Percentiles rank a stretch among this genome's conserved stretches.
Conservation (phyloP, 1,284 basidiomycete species). For the Cutaneotrichosporon sp. region DNA sequence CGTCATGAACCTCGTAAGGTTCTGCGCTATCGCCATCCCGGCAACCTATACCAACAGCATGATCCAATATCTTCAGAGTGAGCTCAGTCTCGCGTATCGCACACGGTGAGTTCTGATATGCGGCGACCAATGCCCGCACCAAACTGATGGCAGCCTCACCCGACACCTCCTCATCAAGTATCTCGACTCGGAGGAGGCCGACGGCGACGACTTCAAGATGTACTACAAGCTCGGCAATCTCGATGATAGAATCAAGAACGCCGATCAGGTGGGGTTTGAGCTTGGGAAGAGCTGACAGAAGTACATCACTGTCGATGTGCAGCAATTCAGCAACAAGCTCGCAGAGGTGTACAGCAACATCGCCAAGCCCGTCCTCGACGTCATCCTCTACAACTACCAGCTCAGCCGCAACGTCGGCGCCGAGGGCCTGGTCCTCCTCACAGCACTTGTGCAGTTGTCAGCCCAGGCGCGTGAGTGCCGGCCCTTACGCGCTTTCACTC, state of each 20-base stretch:
- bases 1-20: slow-evolving; percentile 78
- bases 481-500: not conserved
- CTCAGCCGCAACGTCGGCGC: slow-evolving; percentile 91
- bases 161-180: slow-evolving; percentile 58
- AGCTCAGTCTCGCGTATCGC: slow-evolving; percentile 87
- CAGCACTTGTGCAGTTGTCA: slow-evolving; percentile 77
- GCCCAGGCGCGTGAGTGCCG: slow-evolving; percentile 51
- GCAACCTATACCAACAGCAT: slow-evolving; percentile 97
- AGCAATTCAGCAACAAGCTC: slow-evolving; percentile 85
- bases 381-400: slow-evolving; percentile 90
- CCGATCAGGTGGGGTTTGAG: slow-evolving; percentile 68
- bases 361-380: slow-evolving; percentile 89
- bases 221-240: slow-evolving; percentile 93
- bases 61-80: slow-evolving; percentile 90
- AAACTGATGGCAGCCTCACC: slow-evolving; percentile 8
- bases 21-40: slow-evolving; percentile 91
- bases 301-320: slow-evolving; percentile 86
- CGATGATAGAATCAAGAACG: slow-evolving; percentile 93
- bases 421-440: slow-evolving; percentile 83
- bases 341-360: slow-evolving; percentile 93
- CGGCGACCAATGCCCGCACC: not conserved
- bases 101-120: slow-evolving; percentile 58
- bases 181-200: slow-evolving; percentile 60
- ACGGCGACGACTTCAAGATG: slow-evolving; percentile 55
- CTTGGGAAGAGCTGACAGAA: slow-evolving; percentile 17